Percentiles rank a stretch among this genome's conserved stretches.
Evolutionary conservation across 169 alveolate species (phyloP).

Genomic region (Plasmodium gallinaceum): DNA sequence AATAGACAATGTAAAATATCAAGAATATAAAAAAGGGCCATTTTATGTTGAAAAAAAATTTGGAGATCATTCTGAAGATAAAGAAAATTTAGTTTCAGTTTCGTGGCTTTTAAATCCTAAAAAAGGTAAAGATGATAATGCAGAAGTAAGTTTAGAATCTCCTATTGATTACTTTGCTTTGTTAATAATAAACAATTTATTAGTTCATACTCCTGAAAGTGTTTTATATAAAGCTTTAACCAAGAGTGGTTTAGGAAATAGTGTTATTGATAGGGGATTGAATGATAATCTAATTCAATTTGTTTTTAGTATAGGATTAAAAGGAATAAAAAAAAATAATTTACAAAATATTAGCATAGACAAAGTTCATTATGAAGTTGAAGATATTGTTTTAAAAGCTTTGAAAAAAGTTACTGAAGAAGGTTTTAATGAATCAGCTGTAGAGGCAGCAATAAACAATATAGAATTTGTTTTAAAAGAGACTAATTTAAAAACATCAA

Average conservation of each 20-base stretch:
- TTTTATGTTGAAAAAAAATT: constrained; percentile 49
- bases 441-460: constrained; percentile 83
- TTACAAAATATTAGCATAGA: constrained; percentile 31
- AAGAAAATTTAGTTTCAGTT: constrained; percentile 69
- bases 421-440: constrained; percentile 84
- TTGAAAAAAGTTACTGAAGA: constrained; percentile 75
- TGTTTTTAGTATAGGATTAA: constrained; percentile 53
- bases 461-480: constrained; percentile 85
- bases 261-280: constrained; percentile 81
- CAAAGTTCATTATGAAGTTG: constrained; percentile 77
- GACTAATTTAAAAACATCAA: constrained; percentile 52
- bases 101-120: constrained; percentile 72
- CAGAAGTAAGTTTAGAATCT: constrained; percentile 60
- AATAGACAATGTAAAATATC: constrained; percentile 64
- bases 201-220: constrained; percentile 56
- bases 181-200: constrained; percentile 46
- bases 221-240: constrained; percentile 69
- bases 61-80: constrained; percentile 70
- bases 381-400: constrained; percentile 79
- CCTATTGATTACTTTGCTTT: constrained; percentile 67
- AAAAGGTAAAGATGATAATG: neutral
- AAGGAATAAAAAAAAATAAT: constrained; percentile 72
- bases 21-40: constrained; percentile 66
- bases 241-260: constrained; percentile 81
- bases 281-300: constrained; percentile 68